Conservation (phyloP, 495 filamentous ascomycete genomes). For the Penicillium paxilli region DNA sequence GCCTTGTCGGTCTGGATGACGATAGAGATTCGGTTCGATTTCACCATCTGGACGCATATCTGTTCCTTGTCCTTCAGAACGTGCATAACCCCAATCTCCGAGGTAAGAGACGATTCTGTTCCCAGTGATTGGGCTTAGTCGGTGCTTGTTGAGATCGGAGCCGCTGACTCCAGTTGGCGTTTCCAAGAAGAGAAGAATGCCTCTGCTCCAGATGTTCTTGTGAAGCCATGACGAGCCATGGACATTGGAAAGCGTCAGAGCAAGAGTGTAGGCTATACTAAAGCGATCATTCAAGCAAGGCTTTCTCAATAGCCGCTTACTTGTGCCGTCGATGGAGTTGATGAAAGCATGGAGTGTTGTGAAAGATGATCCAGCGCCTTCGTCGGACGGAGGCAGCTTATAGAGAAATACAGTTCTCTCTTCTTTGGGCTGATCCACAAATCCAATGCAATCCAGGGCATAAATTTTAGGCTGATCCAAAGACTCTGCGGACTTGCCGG, state of each 20-base stretch:
- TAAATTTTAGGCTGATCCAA: conserved; percentile 22
- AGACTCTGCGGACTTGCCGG: background rate
- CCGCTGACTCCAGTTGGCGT: conserved; percentile 4
- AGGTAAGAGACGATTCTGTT: conserved; percentile 16
- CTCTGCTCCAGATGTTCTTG: conserved; percentile 29
- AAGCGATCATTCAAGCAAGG: conserved; percentile 23
- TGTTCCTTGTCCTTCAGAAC: conserved; percentile 14
- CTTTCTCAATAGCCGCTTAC: conserved; percentile 9
- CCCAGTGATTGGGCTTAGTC: background rate
- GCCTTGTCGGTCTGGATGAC: conserved; percentile 29
- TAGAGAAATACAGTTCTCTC: conserved; percentile 18
- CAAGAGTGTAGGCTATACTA: conserved; percentile 22
- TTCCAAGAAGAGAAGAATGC: conserved; percentile 24
- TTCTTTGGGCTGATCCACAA: conserved; percentile 17
- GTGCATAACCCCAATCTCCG: conserved; percentile 24
- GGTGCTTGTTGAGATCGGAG: conserved; percentile 4
- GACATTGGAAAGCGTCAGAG: conserved; percentile 21
- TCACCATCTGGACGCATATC: conserved; percentile 18
- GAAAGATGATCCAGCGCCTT: background rate
- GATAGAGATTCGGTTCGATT: conserved; percentile 26
- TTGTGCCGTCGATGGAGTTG: conserved; percentile 14
- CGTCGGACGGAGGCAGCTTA: conserved; percentile 11
- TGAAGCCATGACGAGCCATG: conserved; percentile 29
- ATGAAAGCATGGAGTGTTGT: conserved; percentile 22
- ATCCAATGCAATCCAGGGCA: conserved; percentile 19